phyloP scores from a whole-genome alignment of 1,284 basidiomycete species.

The Gymnopus androsaceus region DNA sequence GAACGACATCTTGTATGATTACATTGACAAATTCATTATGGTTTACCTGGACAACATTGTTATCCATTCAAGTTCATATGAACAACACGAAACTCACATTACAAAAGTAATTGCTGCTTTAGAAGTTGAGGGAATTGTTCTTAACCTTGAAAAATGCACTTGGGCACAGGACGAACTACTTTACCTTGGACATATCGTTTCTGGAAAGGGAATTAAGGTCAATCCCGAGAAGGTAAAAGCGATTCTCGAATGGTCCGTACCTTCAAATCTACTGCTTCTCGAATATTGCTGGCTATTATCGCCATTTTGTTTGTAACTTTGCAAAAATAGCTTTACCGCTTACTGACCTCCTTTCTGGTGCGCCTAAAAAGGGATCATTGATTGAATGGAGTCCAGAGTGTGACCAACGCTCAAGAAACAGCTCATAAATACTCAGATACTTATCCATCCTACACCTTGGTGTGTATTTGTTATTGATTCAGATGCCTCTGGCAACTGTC shows the following conservation, averaged over 20 bases:
- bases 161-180: slow-evolving; percentile 6
- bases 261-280: slow-evolving; percentile 7
- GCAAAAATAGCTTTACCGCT: not conserved
- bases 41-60: slow-evolving; percentile 12
- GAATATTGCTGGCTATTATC: slow-evolving; percentile 11
- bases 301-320: not conserved
- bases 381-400: slow-evolving; percentile 4
- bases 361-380: not conserved
- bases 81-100: slow-evolving; percentile 1
- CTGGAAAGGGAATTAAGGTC: not conserved
- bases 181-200: slow-evolving; percentile 10
- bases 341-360: not conserved
- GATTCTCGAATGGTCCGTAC: slow-evolving; percentile 9
- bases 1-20: slow-evolving; percentile 10
- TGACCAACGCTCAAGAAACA: not conserved
- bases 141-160: slow-evolving; percentile 9
- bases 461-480: slow-evolving; percentile 7
- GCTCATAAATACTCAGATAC: not conserved
- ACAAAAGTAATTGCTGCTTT: not conserved
- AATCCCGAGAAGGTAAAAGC: slow-evolving; percentile 9
- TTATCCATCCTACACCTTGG: slow-evolving; percentile 7
- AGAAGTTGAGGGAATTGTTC: not conserved
- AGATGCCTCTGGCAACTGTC: not conserved
- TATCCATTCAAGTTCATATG: slow-evolving; percentile 5
- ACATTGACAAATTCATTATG: slow-evolving; percentile 6